Evolutionary conservation across 2,329 filamentous ascomycete species (phyloP).

Genomic region (Aspergillus pseudoglaucus): DNA sequence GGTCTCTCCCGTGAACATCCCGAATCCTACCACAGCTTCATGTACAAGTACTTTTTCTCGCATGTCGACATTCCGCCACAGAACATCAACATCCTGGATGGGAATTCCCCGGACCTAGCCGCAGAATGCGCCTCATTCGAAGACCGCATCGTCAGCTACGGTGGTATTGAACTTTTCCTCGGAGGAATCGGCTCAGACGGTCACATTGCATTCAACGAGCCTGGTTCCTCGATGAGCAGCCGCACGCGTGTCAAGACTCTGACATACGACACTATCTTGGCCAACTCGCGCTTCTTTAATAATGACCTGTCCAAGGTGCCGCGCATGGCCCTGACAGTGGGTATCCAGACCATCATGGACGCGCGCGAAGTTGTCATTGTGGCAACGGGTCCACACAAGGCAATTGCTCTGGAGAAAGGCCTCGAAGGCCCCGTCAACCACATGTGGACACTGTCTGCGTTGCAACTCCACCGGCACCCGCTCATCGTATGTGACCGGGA

Average conservation of each 20-base stretch:
- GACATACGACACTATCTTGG: constrained; percentile 78
- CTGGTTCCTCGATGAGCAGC: constrained; percentile 69
- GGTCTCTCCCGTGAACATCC: constrained; percentile 75
- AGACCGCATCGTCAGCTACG: constrained; percentile 64
- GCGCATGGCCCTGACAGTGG: constrained; percentile 75
- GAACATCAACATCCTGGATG: constrained; percentile 79
- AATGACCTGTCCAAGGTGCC: constrained; percentile 69
- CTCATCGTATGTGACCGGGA: constrained; percentile 82
- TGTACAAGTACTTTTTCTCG: constrained; percentile 89
- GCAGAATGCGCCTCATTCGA: constrained; percentile 76
- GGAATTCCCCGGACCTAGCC: constrained; percentile 68
- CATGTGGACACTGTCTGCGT: constrained; percentile 80
- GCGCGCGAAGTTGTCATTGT: constrained; percentile 76
- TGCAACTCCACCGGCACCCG: constrained; percentile 74
- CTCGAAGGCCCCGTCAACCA: constrained; percentile 79
- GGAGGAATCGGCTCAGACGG: constrained; percentile 81
- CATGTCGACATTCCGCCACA: constrained; percentile 73
- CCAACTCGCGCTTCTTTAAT: constrained; percentile 77
- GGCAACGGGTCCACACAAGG: constrained; percentile 74
- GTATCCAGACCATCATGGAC: constrained; percentile 76
- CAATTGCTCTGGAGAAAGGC: constrained; percentile 69
- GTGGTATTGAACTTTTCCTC: constrained; percentile 79
- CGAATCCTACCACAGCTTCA: constrained; percentile 84
- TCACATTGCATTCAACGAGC: constrained; percentile 88
- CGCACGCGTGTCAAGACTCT: constrained; percentile 80